Conservation (phyloP, 1,139 yeast genomes). For the Wickerhamomyces sp. region DNA sequence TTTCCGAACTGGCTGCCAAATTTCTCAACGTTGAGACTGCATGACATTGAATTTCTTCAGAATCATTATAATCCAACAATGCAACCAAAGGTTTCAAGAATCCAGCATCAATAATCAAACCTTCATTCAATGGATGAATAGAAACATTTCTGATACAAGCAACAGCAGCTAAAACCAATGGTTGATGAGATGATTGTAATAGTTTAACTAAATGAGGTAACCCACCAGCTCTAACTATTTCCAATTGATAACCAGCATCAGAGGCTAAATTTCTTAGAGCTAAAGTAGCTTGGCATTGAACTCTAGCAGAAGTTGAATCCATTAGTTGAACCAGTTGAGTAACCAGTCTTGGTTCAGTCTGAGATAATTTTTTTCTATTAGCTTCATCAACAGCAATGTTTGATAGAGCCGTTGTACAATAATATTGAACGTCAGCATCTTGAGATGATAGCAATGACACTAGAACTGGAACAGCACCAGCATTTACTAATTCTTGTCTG, state of each 20-base stretch:
- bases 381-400: conserved; percentile 95
- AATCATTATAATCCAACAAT: conserved; percentile 77
- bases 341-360: conserved; percentile 92
- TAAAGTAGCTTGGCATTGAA: conserved; percentile 96
- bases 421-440: conserved; percentile 96
- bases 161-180: conserved; percentile 90
- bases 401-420: conserved; percentile 95
- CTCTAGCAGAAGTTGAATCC: conserved; percentile 91
- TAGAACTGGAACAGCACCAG: conserved; percentile 96
- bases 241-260: conserved; percentile 87
- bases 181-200: conserved; percentile 85
- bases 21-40: conserved; percentile 94
- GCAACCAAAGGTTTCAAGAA: conserved; percentile 86
- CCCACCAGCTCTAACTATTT: conserved; percentile 93
- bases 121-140: conserved; percentile 94
- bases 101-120: conserved; percentile 92
- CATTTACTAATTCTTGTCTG: conserved; percentile 92
- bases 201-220: conserved; percentile 86
- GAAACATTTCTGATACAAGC: conserved; percentile 97
- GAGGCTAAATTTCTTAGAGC: conserved; percentile 95
- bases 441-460: conserved; percentile 82
- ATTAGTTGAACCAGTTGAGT: conserved; percentile 81
- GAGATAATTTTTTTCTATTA: conserved; percentile 82
- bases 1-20: conserved; percentile 92
- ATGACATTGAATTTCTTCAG: conserved; percentile 96